Evolutionary conservation across 768 basidiomycete genomes (phyloP), one percentile per base, ranked within the genome.

Genomic region (Saitozyma sp.): DNA sequence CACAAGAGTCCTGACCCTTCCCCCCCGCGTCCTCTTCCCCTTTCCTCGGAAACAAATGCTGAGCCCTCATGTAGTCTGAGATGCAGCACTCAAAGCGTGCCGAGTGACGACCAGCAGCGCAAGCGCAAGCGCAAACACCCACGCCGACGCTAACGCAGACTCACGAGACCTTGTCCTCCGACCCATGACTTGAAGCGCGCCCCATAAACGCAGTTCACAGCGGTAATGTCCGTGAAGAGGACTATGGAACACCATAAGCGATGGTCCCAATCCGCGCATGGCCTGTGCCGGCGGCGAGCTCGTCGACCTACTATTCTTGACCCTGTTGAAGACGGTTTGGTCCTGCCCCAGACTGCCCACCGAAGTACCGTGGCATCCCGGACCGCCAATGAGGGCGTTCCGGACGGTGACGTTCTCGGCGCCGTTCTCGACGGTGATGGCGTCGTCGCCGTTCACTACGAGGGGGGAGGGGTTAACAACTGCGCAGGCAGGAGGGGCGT

Each of bases 181-280:
- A 83, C 81, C 82, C 83, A 84, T 59, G 81, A 82, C 75, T 84
- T 84, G 73, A 83, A 83, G 37, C 83, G 62, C 19, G 83, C 82
- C 1, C 82, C 83, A 63, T 84, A 84, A 6, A 84, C 82, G 9
- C 83, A 83, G n/a, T 81, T 81, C 17, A 83, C 81, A 80, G 83
- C 83, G 11, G 82, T 82, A 80, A 83, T 83, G 62, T 84, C 82
- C 61, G 82, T 81, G 73, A 84, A 82, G 14, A 82, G 60, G 37
- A 84, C 66, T 67, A 40, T 14, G n/a, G n/a, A n/a, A n/a, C 16
- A 9, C 6, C 8, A 37, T 48, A 6, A 14, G 42, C 13, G 45
- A 39, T 29, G 2, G 5, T 29, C 5, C 29, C 29, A 29, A 5
- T 29, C 5, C 29, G 29, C 29, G 29, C 29, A 29, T 5, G 2